Evolutionary conservation across 257 asterid genomes (phyloP).

Genomic region (Jacaranda copaia): DNA sequence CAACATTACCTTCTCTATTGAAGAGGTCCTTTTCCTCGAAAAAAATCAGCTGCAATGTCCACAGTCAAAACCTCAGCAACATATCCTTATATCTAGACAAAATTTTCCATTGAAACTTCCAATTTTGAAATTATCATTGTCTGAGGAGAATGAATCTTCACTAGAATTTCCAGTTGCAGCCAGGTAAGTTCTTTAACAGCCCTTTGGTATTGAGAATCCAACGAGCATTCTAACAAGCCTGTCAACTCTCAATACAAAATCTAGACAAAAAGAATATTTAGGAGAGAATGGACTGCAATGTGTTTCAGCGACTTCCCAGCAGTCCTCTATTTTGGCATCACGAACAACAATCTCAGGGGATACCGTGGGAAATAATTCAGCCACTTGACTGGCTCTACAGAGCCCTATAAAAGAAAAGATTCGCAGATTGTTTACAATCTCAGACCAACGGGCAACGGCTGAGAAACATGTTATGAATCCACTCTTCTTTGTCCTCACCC

Average conservation of each 20-base stretch:
- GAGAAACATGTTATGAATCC: neutral
- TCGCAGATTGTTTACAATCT: slow-evolving; percentile 24
- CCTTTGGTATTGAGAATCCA: slow-evolving; percentile 86
- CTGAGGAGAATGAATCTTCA: slow-evolving; percentile 57
- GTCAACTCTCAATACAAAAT: slow-evolving; percentile 80
- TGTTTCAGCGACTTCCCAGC: slow-evolving; percentile 98
- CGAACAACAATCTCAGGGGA: slow-evolving; percentile 84
- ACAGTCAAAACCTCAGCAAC: slow-evolving; percentile 90
- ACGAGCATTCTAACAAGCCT: slow-evolving; percentile 88
- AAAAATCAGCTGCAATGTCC: slow-evolving; percentile 93
- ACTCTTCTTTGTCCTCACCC: neutral
- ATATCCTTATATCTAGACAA: slow-evolving; percentile 67
- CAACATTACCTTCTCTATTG: slow-evolving; percentile 76
- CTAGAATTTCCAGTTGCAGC: slow-evolving; percentile 69
- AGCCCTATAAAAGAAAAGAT: slow-evolving; percentile 47
- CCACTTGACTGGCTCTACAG: slow-evolving; percentile 84
- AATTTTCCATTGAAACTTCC: slow-evolving; percentile 73
- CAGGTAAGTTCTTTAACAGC: slow-evolving; percentile 85
- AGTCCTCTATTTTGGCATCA: slow-evolving; percentile 93
- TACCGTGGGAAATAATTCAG: slow-evolving; percentile 68
- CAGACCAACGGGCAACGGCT: slow-evolving; percentile 18
- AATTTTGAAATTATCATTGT: slow-evolving; percentile 67
- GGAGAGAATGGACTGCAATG: slow-evolving; percentile 97
- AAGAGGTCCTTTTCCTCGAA: slow-evolving; percentile 86
- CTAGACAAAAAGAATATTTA: slow-evolving; percentile 80